Evolutionary conservation across 2,329 filamentous ascomycete species (phyloP).

Genomic region (Fusarium sp.): DNA sequence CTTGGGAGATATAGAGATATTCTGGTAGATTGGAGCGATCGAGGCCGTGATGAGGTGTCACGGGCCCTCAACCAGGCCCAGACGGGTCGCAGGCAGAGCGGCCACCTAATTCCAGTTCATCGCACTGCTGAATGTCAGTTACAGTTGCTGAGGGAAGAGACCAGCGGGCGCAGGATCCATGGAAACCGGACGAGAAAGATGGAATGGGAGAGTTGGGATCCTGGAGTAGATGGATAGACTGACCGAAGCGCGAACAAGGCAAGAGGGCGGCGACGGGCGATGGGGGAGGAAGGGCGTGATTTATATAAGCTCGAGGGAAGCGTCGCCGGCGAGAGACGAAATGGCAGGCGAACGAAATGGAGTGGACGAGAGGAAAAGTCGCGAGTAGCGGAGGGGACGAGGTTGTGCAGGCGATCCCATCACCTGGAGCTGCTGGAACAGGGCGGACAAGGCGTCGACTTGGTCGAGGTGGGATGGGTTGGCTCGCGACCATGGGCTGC

Average conservation of each 20-base stretch:
- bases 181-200: constrained; percentile 16
- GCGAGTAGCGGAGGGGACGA: constrained; percentile 29
- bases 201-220: constrained; percentile 6
- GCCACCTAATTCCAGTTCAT: constrained; percentile 55
- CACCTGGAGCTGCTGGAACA: constrained; percentile 38
- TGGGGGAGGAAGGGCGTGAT: constrained; percentile 18
- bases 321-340: constrained; percentile 14
- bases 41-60: constrained; percentile 43
- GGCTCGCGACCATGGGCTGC: constrained; percentile 26
- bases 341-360: constrained; percentile 44
- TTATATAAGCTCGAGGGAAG: constrained; percentile 37
- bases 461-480: constrained; percentile 31
- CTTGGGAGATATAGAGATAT: constrained; percentile 11
- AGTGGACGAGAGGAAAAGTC: constrained; percentile 46
- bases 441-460: constrained; percentile 46
- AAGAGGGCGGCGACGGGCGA: constrained; percentile 10
- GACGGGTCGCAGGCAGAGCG: constrained; percentile 54
- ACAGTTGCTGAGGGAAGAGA: constrained; percentile 20
- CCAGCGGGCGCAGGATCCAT: constrained; percentile 31
- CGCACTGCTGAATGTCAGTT: constrained; percentile 46
- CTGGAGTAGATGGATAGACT: constrained; percentile 36
- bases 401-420: constrained; percentile 38
- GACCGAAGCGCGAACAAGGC: constrained; percentile 38
- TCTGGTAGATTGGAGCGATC: constrained; percentile 27
- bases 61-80: constrained; percentile 53